phyloP scores from a whole-genome alignment of 495 filamentous ascomycete species.

The Zalerion maritima region DNA sequence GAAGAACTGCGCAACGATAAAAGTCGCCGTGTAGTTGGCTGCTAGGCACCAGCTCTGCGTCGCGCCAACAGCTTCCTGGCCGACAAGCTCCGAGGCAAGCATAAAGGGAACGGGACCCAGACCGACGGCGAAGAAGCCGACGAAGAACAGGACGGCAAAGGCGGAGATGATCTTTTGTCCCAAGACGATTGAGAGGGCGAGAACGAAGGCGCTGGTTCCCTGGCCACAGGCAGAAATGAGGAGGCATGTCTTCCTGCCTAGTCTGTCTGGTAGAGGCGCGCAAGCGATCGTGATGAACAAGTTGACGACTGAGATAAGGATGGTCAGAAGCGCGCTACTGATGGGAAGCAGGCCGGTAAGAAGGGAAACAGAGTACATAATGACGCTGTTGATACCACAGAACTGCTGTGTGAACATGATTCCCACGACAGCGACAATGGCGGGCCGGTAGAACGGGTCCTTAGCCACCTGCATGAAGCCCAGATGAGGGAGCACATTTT shows the following conservation, averaged over 20 bases:
- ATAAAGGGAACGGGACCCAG: slow-evolving; percentile 92
- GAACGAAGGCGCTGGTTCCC: slow-evolving; percentile 53
- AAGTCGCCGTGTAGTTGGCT: slow-evolving; percentile 84
- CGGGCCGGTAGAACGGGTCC: slow-evolving; percentile 53
- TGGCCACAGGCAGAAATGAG: slow-evolving; percentile 71
- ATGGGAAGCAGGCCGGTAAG: slow-evolving; percentile 62
- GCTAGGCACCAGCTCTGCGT: slow-evolving; percentile 73
- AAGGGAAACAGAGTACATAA: slow-evolving; percentile 94
- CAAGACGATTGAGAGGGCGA: slow-evolving; percentile 62
- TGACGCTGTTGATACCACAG: slow-evolving; percentile 85
- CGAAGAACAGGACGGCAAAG: slow-evolving; percentile 67
- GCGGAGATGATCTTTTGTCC: slow-evolving; percentile 59
- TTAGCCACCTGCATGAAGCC: slow-evolving; percentile 52
- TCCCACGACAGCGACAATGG: slow-evolving; percentile 70
- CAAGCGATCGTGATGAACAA: slow-evolving; percentile 65
- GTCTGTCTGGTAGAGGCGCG: slow-evolving; percentile 70
- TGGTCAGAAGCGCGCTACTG: slow-evolving; percentile 64
- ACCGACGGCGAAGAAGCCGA: slow-evolving; percentile 78
- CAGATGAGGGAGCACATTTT: too few relatives aligned
- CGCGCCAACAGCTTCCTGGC: slow-evolving; percentile 74
- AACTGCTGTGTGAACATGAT: slow-evolving; percentile 92
- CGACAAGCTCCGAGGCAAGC: slow-evolving; percentile 76
- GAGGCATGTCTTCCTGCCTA: slow-evolving; percentile 74
- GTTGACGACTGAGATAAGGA: slow-evolving; percentile 75
- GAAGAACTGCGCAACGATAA: slow-evolving; percentile 86